Evolutionary conservation across 495 filamentous ascomycete genomes (phyloP), one percentile per base, ranked within the genome.

Genomic region (Penicillium malachiteum): DNA sequence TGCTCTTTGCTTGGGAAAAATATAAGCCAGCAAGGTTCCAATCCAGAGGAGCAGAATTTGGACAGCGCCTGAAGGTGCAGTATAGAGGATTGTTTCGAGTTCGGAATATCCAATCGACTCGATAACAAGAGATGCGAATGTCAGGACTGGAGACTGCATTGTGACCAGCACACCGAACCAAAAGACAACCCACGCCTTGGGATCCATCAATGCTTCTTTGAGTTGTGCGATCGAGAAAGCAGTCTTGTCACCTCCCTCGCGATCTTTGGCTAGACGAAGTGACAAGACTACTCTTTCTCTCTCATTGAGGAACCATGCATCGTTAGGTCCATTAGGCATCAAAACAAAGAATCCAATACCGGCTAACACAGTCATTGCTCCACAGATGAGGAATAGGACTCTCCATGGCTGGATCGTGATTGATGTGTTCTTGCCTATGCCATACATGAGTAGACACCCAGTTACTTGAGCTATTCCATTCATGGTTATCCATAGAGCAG

Each of bases 131-230:
- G 70, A 68, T 10, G 68, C 71, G 48, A 74, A 74, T 10, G 57
- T 67, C 37, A 67, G 43, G 33, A 68, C 65, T 12, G 63, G 57
- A 0, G 59, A 62, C 31, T 65, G 57, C 62, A 68, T 58, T 1
- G 62, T 68, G 11, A 66, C 57, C 16, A 68, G 48, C 8, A 70
- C 56, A 62, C 83, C 86, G 58, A 86, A 79, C 33, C 81, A 63
- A 39, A 80, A 80, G n/a, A 86, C 74, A 1, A 83, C 72, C 72
- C 79, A 87, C 14, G 83, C 66, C 60, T 87, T 87, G 34, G 77
- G 61, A 59, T 89, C 86, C 5, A 74, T 12, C 11, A 80, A 31
- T 1, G 82, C 72, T 57, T 88, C 86, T 30, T 59, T 68, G 5
- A 86, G 63, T 62, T 88, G 86, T 33, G 70, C 60, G 9, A 61